Conservation (phyloP, 768 basidiomycete species). For the Chiua virens region DNA sequence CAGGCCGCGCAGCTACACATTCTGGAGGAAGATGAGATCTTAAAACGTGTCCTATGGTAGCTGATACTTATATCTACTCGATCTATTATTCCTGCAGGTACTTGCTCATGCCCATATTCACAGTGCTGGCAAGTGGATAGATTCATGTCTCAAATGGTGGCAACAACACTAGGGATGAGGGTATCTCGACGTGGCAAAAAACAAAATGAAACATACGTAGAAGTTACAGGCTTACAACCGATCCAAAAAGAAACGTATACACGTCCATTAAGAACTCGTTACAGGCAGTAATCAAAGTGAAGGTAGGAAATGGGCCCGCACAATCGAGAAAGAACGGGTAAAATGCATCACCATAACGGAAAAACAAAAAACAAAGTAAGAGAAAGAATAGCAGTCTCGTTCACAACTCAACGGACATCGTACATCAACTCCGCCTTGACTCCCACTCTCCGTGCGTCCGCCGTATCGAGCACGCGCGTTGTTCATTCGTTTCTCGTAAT, state of each 20-base stretch:
- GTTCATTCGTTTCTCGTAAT: too few species aligned
- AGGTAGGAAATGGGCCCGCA: slow-evolving; percentile 10
- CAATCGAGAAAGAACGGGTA: slow-evolving; percentile 4
- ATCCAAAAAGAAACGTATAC: too few species aligned
- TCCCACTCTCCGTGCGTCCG: slow-evolving; percentile 84
- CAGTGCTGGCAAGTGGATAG: too few species aligned
- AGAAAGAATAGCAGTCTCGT: slow-evolving; percentile 11
- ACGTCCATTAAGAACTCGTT: too few species aligned
- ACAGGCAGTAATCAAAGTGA: slow-evolving; percentile 11
- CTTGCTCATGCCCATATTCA: too few species aligned
- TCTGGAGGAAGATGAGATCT: not conserved
- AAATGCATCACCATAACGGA: slow-evolving; percentile 7
- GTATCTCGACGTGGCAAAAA: slow-evolving; percentile 25
- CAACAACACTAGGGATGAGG: too few species aligned
- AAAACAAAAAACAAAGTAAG: slow-evolving; percentile 3
- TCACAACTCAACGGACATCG: slow-evolving; percentile 22
- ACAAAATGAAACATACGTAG: slow-evolving; percentile 13
- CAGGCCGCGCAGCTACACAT: too few species aligned
- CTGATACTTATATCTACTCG: too few species aligned
- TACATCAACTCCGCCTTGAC: slow-evolving; percentile 69
- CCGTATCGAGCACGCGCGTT: slow-evolving; percentile 74
- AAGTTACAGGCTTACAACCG: too few species aligned
- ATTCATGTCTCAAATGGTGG: too few species aligned
- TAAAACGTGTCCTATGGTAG: too few species aligned
- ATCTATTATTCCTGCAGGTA: too few species aligned